Percentiles rank a stretch among this genome's conserved stretches.
Conservation (phyloP, 306 rosid species). For the Arachis hypogaea region DNA sequence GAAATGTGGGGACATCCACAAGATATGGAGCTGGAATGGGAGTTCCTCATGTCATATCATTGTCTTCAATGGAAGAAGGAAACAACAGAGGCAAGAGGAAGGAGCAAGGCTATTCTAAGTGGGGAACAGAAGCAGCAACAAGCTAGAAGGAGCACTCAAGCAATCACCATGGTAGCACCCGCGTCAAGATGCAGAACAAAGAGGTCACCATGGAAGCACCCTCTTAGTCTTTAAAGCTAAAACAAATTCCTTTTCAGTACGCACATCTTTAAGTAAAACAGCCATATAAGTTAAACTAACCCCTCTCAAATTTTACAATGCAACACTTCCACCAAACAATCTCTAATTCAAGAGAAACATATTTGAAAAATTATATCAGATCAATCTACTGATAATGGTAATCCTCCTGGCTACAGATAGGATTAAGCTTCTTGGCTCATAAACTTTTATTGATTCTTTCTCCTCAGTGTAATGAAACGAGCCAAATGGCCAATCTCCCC, state of each 20-base stretch:
- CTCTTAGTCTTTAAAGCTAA: not conserved
- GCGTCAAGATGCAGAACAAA: no score
- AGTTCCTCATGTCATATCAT: no score
- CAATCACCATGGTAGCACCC: no score
- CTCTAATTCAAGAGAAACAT: not conserved
- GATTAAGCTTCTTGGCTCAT: not conserved
- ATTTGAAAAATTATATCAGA: slow-evolving; percentile 18
- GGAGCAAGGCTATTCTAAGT: no score
- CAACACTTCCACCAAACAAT: not conserved
- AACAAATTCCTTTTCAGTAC: not conserved
- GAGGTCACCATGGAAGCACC: no score
- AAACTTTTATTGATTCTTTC: slow-evolving; percentile 5
- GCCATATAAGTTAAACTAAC: not conserved
- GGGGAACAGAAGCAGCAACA: no score
- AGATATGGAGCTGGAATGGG: no score
- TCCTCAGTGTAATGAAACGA: slow-evolving; percentile 24
- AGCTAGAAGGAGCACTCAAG: no score
- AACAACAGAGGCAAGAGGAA: no score
- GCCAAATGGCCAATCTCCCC: slow-evolving; percentile 7
- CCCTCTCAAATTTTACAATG: not conserved
- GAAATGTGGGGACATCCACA: no score
- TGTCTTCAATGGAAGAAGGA: no score
- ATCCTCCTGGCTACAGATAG: not conserved
- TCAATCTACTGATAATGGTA: not conserved
- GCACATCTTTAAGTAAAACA: not conserved